Conservation (phyloP, 2,329 filamentous ascomycete species). For the Claviceps maximensis region DNA sequence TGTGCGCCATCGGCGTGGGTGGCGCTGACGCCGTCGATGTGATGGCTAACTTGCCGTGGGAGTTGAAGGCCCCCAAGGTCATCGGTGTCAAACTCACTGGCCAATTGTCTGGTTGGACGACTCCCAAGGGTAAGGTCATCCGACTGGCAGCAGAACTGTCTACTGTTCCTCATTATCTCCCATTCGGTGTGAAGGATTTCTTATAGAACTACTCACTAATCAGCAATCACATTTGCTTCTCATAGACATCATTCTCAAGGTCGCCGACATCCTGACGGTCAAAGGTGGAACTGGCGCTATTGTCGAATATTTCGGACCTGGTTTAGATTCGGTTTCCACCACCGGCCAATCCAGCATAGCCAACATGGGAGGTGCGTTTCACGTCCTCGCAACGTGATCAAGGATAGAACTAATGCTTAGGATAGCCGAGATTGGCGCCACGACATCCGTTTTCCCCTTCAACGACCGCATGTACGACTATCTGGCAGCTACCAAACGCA, state of each 20-base stretch:
- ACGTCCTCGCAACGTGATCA: background rate
- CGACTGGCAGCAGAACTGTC: background rate
- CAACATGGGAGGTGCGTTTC: slow-evolving; percentile 42
- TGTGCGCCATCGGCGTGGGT: slow-evolving; percentile 90
- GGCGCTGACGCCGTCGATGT: slow-evolving; percentile 98
- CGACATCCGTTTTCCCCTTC: slow-evolving; percentile 93
- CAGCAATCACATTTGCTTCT: background rate
- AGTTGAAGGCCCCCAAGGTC: slow-evolving; percentile 93
- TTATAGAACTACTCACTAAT: background rate
- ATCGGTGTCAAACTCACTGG: slow-evolving; percentile 95
- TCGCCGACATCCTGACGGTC: slow-evolving; percentile 91
- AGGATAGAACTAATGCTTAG: background rate
- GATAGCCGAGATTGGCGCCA: slow-evolving; percentile 62
- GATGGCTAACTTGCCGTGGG: slow-evolving; percentile 95
- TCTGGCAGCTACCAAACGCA: slow-evolving; percentile 79
- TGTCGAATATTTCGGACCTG: slow-evolving; percentile 54
- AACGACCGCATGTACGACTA: slow-evolving; percentile 98
- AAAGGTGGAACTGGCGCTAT: slow-evolving; percentile 95
- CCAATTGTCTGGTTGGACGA: slow-evolving; percentile 75
- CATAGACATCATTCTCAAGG: slow-evolving; percentile 87
- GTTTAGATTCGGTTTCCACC: slow-evolving; percentile 46
- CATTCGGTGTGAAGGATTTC: background rate
- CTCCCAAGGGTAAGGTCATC: slow-evolving; percentile 64
- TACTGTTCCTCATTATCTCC: background rate
- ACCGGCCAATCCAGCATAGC: slow-evolving; percentile 60